Percentiles rank a stretch among this genome's conserved stretches.
Conservation (phyloP, 1,139 yeast species). For the Candida sanyaensis region DNA sequence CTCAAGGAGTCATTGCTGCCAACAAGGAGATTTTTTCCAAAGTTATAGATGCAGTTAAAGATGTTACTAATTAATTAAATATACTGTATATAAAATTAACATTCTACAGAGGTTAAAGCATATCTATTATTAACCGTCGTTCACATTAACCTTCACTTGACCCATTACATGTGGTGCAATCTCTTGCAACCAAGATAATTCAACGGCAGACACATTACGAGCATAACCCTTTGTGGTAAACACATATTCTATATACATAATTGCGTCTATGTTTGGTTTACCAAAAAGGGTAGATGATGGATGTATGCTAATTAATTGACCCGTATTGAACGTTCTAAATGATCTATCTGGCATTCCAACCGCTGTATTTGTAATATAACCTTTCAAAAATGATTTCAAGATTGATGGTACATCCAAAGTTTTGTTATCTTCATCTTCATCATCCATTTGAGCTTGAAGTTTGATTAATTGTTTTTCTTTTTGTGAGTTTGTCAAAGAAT, state of each 20-base stretch:
- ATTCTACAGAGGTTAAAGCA: background rate
- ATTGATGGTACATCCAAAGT: constrained; percentile 59
- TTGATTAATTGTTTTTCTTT: constrained; percentile 28
- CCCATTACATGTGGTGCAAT: constrained; percentile 72
- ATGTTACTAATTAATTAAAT: background rate
- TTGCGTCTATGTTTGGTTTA: constrained; percentile 71
- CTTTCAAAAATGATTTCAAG: constrained; percentile 76
- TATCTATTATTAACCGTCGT: constrained; percentile 3
- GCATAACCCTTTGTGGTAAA: constrained; percentile 94
- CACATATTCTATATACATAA: constrained; percentile 93
- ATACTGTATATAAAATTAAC: background rate
- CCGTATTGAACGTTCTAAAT: constrained; percentile 79
- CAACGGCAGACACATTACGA: constrained; percentile 80
- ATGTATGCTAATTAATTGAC: constrained; percentile 82
- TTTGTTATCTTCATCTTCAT: constrained; percentile 19
- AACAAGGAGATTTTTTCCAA: constrained; percentile 57
- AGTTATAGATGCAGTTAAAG: constrained; percentile 41
- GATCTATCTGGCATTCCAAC: constrained; percentile 95
- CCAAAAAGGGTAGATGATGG: constrained; percentile 93
- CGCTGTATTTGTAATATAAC: constrained; percentile 85
- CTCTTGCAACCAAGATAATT: constrained; percentile 84
- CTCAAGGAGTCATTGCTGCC: constrained; percentile 95
- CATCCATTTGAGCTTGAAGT: constrained; percentile 30
- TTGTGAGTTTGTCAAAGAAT: constrained; percentile 26
- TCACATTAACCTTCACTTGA: constrained; percentile 29